Evolutionary conservation across 345 rosid species (phyloP), one percentile per base, ranked within the genome.

Genomic region (Hibiscus trionum): DNA sequence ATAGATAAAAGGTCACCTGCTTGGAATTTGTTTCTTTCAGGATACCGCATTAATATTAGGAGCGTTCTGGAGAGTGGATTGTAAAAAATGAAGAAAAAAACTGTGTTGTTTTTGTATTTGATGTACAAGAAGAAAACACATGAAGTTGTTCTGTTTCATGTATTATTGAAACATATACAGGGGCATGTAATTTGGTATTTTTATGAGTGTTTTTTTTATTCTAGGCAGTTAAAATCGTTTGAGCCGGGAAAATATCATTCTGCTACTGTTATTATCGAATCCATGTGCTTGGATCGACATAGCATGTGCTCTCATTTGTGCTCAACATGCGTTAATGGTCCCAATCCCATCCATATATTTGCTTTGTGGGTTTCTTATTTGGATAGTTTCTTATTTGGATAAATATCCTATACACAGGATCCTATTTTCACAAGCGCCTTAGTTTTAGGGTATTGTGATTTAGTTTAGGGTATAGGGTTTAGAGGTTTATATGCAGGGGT

Each of bases 271-370:
- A 61, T 61, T 10, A 59, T 27, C 37, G 37, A 12, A 52, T 31
- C 29, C 72, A 69, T 69, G 72, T 69, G 72, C 57, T 52, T 7
- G 21, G 19, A 50, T 69, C 67, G 8, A n/a, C 72, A 50, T 17
- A 1, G 26, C 60, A 50, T 68, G 72, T 68, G 72, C 42, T 49
- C 24, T 27, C 70, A 11, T 44, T 50, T 46, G 17, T 49, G n/a
- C 47, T 59, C 27, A 39, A 14, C 4, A 50, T 68, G 37, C 49
- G 31, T 4, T 52, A 29, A 69, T 29, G 61, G 72, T 59, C 17
- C 24, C 24, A 21, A 21, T 21, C 24, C 24, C 24, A 21, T 21
- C 24, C 24, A 21, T 21, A 21, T 21, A 21, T 21, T 21, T 21
- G 24, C 24, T 21, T 21, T 21, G 1, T 21, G 24, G 24, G 24